Conservation (phyloP, 2,329 filamentous ascomycete genomes). For the Aspergillus thermomutatus region DNA sequence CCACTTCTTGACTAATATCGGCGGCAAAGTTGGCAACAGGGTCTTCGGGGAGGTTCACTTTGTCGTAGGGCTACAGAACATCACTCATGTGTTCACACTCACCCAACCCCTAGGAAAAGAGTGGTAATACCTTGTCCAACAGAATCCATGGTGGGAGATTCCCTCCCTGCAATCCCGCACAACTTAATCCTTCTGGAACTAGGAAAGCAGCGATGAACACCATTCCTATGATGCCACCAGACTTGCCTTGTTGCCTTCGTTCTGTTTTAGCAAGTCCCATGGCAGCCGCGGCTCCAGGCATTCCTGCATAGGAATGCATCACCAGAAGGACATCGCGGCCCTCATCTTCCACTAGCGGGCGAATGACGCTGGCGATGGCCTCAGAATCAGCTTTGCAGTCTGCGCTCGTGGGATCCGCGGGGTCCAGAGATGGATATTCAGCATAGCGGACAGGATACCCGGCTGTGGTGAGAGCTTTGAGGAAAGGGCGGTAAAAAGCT, state of each 20-base stretch:
- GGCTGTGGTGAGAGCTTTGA: conserved; percentile 24
- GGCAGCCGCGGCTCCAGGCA: conserved; percentile 27
- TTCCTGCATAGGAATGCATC: conserved; percentile 33
- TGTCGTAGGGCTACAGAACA: conserved; percentile 1
- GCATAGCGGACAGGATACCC: conserved; percentile 32
- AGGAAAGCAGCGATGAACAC: conserved; percentile 35
- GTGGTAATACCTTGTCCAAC: conserved; percentile 21
- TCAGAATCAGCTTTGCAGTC: conserved; percentile 33
- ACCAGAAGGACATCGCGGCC: conserved; percentile 26
- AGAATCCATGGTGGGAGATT: conserved; percentile 22
- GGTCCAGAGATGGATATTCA: conserved; percentile 23
- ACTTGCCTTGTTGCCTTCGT: conserved; percentile 23
- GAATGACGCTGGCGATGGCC: conserved; percentile 20
- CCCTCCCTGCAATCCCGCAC: conserved; percentile 20
- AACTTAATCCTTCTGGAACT: conserved; percentile 29
- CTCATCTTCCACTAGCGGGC: conserved; percentile 19
- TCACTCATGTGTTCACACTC: not conserved
- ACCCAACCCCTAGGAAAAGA: not conserved
- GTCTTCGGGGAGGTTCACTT: conserved; percentile 14
- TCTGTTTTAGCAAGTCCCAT: conserved; percentile 20
- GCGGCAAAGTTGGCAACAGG: conserved; percentile 12
- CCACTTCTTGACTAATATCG: conserved; percentile 6
- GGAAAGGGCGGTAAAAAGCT: conserved; percentile 29
- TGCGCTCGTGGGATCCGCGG: conserved; percentile 21
- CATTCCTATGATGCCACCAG: conserved; percentile 30